These are phyloP conservation scores for Zymoseptoria tritici DNA, from an alignment of 2,329 filamentous ascomycete genomes.

Conservation along the genomic window DNA sequence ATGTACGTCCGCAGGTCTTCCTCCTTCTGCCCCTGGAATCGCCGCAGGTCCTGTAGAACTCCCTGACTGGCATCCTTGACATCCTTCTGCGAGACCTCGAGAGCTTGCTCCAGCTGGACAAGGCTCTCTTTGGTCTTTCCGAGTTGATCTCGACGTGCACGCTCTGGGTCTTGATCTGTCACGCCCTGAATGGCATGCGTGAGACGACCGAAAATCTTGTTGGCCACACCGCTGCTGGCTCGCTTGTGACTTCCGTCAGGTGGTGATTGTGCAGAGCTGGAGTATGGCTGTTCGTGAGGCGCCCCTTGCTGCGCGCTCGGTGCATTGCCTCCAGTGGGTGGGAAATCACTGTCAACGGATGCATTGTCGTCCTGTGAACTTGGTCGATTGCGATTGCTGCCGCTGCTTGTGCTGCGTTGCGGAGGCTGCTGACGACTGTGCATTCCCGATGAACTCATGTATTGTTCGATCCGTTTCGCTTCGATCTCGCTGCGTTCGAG, in stretches of 20 bases:
- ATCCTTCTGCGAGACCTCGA: constrained; percentile 80
- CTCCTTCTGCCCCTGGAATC: constrained; percentile 94
- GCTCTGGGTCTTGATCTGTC: constrained; percentile 90
- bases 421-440: constrained; percentile 44
- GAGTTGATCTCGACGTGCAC: constrained; percentile 84
- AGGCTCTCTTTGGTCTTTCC: constrained; percentile 91
- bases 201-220: constrained; percentile 85
- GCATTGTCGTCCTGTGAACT: constrained; percentile 55
- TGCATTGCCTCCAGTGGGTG: constrained; percentile 59
- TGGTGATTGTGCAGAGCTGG: constrained; percentile 21
- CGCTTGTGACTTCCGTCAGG: constrained; percentile 57
- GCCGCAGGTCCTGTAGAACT: constrained; percentile 79
- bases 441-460: constrained; percentile 67
- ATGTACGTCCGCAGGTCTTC: constrained; percentile 90
- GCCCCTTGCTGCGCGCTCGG: constrained; percentile 61
- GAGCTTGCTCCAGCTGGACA: constrained; percentile 77
- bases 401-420: constrained; percentile 51
- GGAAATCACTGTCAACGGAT: constrained; percentile 93
- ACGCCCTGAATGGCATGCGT: constrained; percentile 95
- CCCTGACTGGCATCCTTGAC: constrained; percentile 87
- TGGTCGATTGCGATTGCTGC: constrained; percentile 30
- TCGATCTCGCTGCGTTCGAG: constrained; percentile 92
- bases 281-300: constrained; percentile 33
- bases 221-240: constrained; percentile 78
- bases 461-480: constrained; percentile 87